Evolutionary conservation across 176 grass and related monocot species (phyloP), one percentile per base, ranked within the genome.

Genomic region (Ensete glaucum): DNA sequence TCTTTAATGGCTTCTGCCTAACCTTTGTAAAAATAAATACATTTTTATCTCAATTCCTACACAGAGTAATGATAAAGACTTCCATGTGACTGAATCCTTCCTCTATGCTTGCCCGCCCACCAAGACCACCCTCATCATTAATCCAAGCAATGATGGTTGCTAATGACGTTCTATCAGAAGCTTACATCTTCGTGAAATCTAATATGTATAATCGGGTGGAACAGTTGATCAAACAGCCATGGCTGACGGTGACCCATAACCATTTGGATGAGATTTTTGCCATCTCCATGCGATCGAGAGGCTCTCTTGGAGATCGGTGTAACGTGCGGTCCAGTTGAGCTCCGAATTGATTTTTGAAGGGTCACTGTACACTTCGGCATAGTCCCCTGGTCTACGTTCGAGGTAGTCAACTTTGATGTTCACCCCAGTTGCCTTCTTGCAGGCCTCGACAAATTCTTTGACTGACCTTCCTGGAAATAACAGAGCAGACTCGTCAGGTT

Each of bases 381-480:
- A 74, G 14, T 74, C 72, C 12, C 72, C 72, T 16, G 72, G 72
- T 11, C 72, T 26, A 13, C 72, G 72, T 16, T 56, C 54, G 5
- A 74, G 72, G 72, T 74, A 74, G 57, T 74, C 72, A 19, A 74
- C 52, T 74, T 74, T 74, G 20, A 74, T 74, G 14, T 57, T 57
- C 72, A 43, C 53, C 53, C 72, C 72, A 34, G 72, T 74, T 27
- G 72, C 72, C 14, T 57, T 74, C 21, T 74, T 74, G 72, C 72
- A 74, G 72, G 72, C 72, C 54, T 74, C 72, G 2, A 74, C 72
- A 58, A 74, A 74, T 56, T 74, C 72, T 29, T 74, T 74, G 52
- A 74, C 72, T 9, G 72, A 74, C 24, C 53, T 57, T 57, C 72
- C 72, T 74, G 72, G 15, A 57, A 74, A 24, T 74, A 49, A 55